Base-by-base conservation (phyloP, 495 filamentous ascomycete genomes). In the Amphirosellinia nigrospora region DNA sequence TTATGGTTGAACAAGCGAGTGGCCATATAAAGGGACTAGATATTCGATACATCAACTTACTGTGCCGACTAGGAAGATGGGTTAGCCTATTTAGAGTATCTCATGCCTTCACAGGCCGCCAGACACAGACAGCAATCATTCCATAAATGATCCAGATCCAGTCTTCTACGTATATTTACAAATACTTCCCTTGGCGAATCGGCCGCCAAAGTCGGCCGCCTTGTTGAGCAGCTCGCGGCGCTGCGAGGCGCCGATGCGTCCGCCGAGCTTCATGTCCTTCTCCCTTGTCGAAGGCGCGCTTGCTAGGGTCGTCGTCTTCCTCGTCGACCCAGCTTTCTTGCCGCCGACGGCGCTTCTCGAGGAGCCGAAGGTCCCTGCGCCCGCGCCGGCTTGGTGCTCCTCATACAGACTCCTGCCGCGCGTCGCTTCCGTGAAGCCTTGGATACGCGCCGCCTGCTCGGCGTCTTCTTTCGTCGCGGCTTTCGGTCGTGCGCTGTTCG, bases 241-340 rank as follows among this genome's bases (percentile, higher is more conserved):
- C 84, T 97, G 88, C 23, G 87, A 81, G 73, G 89, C 80, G n/a
- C 89, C 90, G 48, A 98, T 87, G 77, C 88, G 89, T 3, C 89
- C 87, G 13, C 90, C 90, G 11, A 90, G 83, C 56, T 87, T 91
- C 86, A 99, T 96, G 80, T 99, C 96, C 84, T 98, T 99, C 81
- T 99, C 94, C 94, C 55, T 88, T 85, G 81, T 98, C 94, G 83
- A 98, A 99, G 10, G 89, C 90, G 70, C 96, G 84, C 78, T 88
- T 88, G 75, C 92, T 96, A 28, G 96, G 96, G 78, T 99, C 94
- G 82, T 99, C 95, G 36, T 96, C 93, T 64, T 92, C 87, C 72
- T 89, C 86, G 30, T 86, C 83, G 28, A 80, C 79, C 72, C 72
- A 46, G 32, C 71, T 48, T 70, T 70, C 59, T 61, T 70, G 32